A percentile compares a stretch with the other conserved stretches of the same genome.
Evolutionary conservation across 225 moss, liverwort and hornwort genomes (phyloP).

Genomic region (Anthoceros angustus): DNA sequence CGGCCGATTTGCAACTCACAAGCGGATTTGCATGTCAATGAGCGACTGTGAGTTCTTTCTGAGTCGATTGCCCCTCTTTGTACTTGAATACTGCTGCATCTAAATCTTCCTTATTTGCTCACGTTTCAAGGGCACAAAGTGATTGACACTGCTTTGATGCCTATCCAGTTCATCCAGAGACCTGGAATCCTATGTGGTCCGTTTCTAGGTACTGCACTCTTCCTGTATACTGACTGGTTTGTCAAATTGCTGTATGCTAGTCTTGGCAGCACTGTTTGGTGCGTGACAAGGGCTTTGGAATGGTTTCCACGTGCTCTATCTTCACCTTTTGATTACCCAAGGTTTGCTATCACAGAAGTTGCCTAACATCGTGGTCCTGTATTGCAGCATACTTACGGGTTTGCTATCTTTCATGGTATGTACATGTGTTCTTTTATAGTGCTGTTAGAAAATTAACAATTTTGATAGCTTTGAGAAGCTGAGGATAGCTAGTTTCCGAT

Average conservation of each 20-base stretch:
- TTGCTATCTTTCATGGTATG: constrained; percentile 95
- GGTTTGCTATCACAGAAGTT: too few species aligned
- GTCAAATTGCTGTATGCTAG: background rate
- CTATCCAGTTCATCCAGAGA: constrained; percentile 96
- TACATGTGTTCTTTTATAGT: background rate
- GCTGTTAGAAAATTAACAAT: background rate
- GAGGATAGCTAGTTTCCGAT: background rate
- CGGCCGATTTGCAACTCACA: constrained; percentile 96
- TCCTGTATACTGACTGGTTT: background rate
- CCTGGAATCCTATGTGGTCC: constrained; percentile 99
- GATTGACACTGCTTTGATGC: too few species aligned
- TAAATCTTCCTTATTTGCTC: too few species aligned
- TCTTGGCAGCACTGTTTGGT: constrained; percentile 1
- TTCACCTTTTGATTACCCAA: too few species aligned
- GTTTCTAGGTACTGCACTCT: constrained; percentile 57
- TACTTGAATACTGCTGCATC: too few species aligned
- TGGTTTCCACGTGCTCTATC: too few species aligned
- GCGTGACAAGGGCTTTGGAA: too few species aligned
- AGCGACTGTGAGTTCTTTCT: constrained; percentile 66
- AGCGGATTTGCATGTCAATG: constrained; percentile 99
- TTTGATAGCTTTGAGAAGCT: background rate
- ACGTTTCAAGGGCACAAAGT: too few species aligned
- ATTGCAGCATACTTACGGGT: constrained; percentile 76
- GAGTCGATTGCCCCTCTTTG: background rate
- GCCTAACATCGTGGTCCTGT: background rate